These are phyloP conservation scores for Rasamsonia emersonii DNA, from an alignment of 2,329 filamentous ascomycete genomes.

Conservation along the genomic window DNA sequence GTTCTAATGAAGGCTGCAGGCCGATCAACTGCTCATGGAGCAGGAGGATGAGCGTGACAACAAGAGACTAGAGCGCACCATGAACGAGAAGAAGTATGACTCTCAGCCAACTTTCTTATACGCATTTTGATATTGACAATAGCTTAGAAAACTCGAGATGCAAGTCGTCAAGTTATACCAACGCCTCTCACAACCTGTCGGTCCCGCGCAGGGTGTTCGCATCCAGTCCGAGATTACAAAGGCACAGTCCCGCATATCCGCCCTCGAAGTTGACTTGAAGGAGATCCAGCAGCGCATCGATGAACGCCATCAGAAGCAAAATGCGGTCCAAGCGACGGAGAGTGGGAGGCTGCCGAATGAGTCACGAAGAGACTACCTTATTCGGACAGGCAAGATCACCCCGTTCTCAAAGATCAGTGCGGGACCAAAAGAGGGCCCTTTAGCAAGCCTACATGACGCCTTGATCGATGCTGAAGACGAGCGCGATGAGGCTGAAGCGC, in stretches of 20 bases:
- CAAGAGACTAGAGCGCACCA: constrained; percentile 53
- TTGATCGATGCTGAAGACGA: constrained; percentile 75
- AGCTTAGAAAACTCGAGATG: constrained; percentile 50
- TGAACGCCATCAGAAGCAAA: constrained; percentile 56
- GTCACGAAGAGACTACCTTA: constrained; percentile 77
- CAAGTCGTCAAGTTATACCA: constrained; percentile 55
- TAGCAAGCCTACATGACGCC: constrained; percentile 65
- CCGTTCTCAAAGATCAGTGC: constrained; percentile 76
- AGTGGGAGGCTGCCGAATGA: constrained; percentile 62
- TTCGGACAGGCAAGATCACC: constrained; percentile 94
- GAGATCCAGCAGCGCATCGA: constrained; percentile 77
- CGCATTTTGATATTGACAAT: background rate
- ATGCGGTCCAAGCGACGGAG: constrained; percentile 35
- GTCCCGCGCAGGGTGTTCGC: constrained; percentile 41
- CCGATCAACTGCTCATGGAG: constrained; percentile 51
- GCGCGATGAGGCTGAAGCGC: constrained; percentile 42
- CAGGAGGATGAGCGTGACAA: constrained; percentile 57
- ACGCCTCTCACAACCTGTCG: constrained; percentile 47
- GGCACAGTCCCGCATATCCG: constrained; percentile 55
- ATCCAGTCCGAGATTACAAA: constrained; percentile 52
- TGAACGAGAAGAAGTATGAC: constrained; percentile 38
- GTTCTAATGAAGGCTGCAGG: constrained; percentile 24
- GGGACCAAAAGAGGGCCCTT: constrained; percentile 48
- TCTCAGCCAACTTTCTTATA: background rate
- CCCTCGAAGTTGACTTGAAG: constrained; percentile 61